These are phyloP conservation scores for Dothidotthia symphoricarpi DNA, from an alignment of 2,329 filamentous ascomycete species.

Conservation along the genomic window DNA sequence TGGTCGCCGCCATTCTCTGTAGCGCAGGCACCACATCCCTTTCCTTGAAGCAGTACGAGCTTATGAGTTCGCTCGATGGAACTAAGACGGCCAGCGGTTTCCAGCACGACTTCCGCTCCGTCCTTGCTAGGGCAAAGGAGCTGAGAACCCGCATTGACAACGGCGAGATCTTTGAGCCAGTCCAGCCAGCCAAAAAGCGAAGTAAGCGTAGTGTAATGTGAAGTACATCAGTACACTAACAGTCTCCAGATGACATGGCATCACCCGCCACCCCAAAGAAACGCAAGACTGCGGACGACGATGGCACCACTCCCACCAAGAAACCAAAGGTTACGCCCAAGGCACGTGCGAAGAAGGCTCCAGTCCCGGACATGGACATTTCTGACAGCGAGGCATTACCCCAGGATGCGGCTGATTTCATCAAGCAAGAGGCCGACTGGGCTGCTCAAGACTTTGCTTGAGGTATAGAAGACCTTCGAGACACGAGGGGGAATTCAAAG, in stretches of 20 bases:
- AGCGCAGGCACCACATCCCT: constrained; percentile 14
- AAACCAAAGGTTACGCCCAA: constrained; percentile 21
- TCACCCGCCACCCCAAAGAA: constrained; percentile 21
- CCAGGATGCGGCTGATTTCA: constrained; percentile 12
- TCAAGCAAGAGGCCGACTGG: constrained; percentile 6
- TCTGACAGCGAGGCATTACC: constrained; percentile 7
- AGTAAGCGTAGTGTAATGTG: constrained; percentile 8
- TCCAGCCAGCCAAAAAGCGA: constrained; percentile 17
- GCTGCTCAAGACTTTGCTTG: constrained; percentile 1
- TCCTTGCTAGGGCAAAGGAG: constrained; percentile 17
- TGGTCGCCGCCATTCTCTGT: constrained; percentile 16
- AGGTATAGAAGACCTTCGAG: too few relatives aligned
- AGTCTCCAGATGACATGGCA: constrained; percentile 4
- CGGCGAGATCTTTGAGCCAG: constrained; percentile 18
- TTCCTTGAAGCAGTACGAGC: constrained; percentile 13
- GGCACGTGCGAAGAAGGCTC: constrained; percentile 14
- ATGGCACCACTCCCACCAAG: constrained; percentile 15
- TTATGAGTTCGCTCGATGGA: constrained; percentile 23
- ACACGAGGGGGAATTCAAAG: too few relatives aligned
- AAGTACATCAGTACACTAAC: constrained; percentile 2
- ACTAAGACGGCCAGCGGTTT: constrained; percentile 15
- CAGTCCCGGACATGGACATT: neutral
- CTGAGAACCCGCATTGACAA: constrained; percentile 13
- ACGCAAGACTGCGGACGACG: constrained; percentile 11
- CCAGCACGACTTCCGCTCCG: constrained; percentile 19